These are phyloP conservation scores for Dunaliella primolecta DNA, from an alignment of 139 green algal species.

Conservation along the genomic window DNA sequence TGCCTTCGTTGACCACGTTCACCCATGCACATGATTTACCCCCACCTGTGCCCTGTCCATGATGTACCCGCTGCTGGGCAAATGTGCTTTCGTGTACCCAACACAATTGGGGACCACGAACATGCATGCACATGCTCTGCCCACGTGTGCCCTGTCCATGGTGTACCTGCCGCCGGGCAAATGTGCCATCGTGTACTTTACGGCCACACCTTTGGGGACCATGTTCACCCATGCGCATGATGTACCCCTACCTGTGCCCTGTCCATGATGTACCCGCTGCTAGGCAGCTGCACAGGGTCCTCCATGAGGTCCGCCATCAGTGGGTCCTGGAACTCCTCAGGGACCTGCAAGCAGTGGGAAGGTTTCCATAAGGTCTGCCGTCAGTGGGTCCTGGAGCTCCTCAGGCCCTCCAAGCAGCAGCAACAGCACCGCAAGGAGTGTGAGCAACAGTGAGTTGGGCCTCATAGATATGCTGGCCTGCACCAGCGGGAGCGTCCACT, in stretches of 20 bases:
- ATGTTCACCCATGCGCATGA: neutral
- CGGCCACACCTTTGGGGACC: too few species aligned
- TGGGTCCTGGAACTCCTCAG: slow-evolving; percentile 91
- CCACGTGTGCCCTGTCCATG: too few species aligned
- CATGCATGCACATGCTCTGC: too few species aligned
- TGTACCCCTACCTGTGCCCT: slow-evolving; percentile 43
- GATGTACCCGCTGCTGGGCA: slow-evolving; percentile 59
- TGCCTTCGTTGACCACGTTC: too few species aligned
- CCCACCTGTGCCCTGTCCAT: slow-evolving; percentile 68
- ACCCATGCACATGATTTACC: neutral
- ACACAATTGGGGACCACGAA: too few species aligned
- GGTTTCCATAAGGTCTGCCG: neutral
- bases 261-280: slow-evolving; percentile 61
- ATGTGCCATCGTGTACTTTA: too few species aligned
- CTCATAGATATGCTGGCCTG: too few species aligned
- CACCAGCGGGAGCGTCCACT: too few species aligned
- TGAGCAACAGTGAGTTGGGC: neutral
- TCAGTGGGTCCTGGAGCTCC: too few species aligned
- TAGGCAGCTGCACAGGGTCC: slow-evolving; percentile 84
- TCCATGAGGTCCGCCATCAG: slow-evolving; percentile 85
- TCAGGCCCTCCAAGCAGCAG: neutral
- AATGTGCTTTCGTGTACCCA: too few species aligned
- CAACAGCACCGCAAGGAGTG: neutral
- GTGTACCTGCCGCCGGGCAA: too few species aligned
- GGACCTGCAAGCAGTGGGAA: slow-evolving; percentile 48